Conservation (phyloP, 345 rosid species). For the Erodium maritimum region DNA sequence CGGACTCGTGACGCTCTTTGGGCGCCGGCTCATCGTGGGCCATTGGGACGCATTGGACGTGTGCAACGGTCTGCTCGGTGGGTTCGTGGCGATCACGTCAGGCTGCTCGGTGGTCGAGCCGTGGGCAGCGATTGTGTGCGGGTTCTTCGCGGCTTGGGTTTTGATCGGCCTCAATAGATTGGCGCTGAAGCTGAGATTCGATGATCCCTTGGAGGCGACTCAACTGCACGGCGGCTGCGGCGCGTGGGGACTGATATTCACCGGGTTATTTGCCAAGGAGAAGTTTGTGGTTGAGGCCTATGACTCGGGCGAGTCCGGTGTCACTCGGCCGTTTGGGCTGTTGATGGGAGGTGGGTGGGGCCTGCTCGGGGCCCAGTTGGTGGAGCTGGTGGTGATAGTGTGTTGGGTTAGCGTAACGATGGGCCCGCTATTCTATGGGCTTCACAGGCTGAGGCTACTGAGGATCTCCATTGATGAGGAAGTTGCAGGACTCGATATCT, state of each 20-base stretch:
- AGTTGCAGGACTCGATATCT: slow-evolving; percentile 46
- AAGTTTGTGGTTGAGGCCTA: slow-evolving; percentile 45
- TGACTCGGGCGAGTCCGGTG: slow-evolving; percentile 26
- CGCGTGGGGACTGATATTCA: slow-evolving; percentile 48
- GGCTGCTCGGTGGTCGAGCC: slow-evolving; percentile 63
- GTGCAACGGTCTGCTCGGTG: slow-evolving; percentile 48
- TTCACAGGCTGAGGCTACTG: slow-evolving; percentile 28
- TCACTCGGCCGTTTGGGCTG: slow-evolving; percentile 35
- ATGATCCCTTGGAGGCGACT: slow-evolving; percentile 52
- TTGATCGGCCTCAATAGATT: slow-evolving; percentile 36
- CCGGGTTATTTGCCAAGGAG: slow-evolving; percentile 49
- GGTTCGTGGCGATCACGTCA: slow-evolving; percentile 49
- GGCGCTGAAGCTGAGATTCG: slow-evolving; percentile 29
- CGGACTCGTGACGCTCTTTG: slow-evolving; percentile 26
- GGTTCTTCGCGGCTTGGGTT: slow-evolving; percentile 38
- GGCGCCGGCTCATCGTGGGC: neutral
- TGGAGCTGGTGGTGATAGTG: slow-evolving; percentile 30
- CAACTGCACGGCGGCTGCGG: slow-evolving; percentile 64
- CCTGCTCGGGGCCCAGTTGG: slow-evolving; percentile 34
- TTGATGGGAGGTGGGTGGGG: slow-evolving; percentile 57
- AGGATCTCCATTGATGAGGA: slow-evolving; percentile 41
- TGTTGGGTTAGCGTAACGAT: slow-evolving; percentile 41
- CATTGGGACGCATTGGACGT: slow-evolving; percentile 57
- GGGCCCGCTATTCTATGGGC: slow-evolving; percentile 45
- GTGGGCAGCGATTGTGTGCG: slow-evolving; percentile 55